These are phyloP conservation scores for Suillus subalutaceus DNA, from an alignment of 768 basidiomycete species.

Conservation along the genomic window DNA sequence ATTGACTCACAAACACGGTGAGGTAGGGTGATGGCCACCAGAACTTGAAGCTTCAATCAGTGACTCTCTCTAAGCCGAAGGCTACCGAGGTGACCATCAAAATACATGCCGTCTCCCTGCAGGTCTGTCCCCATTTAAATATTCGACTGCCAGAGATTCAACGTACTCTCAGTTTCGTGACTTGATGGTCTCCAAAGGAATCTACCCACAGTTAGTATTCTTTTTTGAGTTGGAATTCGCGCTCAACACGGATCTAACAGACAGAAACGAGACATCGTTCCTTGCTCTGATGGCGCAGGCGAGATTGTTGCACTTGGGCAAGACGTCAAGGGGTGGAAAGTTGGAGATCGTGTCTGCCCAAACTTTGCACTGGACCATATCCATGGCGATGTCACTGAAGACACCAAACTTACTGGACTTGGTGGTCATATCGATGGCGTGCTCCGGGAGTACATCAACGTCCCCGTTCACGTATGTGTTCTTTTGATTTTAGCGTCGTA, in stretches of 20 bases:
- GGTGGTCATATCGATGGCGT: constrained; percentile 56
- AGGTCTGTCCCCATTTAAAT: constrained; percentile 30
- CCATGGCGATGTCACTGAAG: constrained; percentile 44
- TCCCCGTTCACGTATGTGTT: constrained; percentile 44
- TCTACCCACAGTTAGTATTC: constrained; percentile 39
- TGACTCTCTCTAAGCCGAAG: constrained; percentile 35
- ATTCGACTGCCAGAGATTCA: neutral
- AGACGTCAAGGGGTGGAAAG: constrained; percentile 48
- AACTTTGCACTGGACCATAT: constrained; percentile 55
- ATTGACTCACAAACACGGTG: neutral
- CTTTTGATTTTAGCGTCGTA: no score
- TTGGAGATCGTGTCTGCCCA: constrained; percentile 58
- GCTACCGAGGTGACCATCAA: constrained; percentile 57
- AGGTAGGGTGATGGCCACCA: constrained; percentile 28
- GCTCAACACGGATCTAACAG: constrained; percentile 26
- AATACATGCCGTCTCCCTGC: constrained; percentile 58
- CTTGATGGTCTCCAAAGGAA: constrained; percentile 41
- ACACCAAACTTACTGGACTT: constrained; percentile 39
- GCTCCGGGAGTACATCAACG: constrained; percentile 55
- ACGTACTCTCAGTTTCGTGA: constrained; percentile 49
- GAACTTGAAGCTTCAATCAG: constrained; percentile 31
- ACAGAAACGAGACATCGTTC: constrained; percentile 30
- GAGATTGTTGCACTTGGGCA: constrained; percentile 51
- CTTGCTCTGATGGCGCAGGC: constrained; percentile 56
- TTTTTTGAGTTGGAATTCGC: constrained; percentile 34